phyloP scores from a whole-genome alignment of 2,329 filamentous ascomycete genomes.

The Pyrenophora graminea region DNA sequence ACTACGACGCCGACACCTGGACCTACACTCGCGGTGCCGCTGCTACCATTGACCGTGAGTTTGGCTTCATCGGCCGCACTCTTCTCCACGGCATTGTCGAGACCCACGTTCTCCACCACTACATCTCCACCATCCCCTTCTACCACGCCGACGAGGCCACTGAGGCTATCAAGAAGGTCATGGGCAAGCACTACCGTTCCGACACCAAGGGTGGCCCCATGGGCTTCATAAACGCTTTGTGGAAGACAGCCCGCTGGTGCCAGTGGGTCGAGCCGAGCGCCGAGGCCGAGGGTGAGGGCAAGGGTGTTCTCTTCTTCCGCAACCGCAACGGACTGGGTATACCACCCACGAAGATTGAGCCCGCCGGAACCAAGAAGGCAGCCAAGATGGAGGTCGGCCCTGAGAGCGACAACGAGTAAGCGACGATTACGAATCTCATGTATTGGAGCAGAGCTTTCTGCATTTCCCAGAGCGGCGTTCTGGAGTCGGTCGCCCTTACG shows the following conservation, averaged over 20 bases:
- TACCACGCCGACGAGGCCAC: slow-evolving; percentile 94
- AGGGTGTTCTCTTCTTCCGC: slow-evolving; percentile 90
- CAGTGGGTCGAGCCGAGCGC: slow-evolving; percentile 96
- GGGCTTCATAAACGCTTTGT: slow-evolving; percentile 86
- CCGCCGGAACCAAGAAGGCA: slow-evolving; percentile 31
- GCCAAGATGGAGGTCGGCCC: slow-evolving; percentile 44
- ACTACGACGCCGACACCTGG: slow-evolving; percentile 87
- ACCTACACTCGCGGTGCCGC: slow-evolving; percentile 92
- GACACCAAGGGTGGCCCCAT: slow-evolving; percentile 73
- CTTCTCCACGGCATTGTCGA: slow-evolving; percentile 96
- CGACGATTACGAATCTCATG: slow-evolving; percentile 20
- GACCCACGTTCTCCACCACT: slow-evolving; percentile 98
- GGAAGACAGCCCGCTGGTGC: slow-evolving; percentile 80
- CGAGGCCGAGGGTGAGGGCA: slow-evolving; percentile 76
- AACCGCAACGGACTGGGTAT: slow-evolving; percentile 88
- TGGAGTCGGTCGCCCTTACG: slow-evolving; percentile 11
- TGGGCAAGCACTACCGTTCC: slow-evolving; percentile 92
- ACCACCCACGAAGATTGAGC: slow-evolving; percentile 35
- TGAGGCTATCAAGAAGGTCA: slow-evolving; percentile 90
- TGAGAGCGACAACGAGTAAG: slow-evolving; percentile 39
- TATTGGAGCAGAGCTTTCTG: slow-evolving; percentile 24
- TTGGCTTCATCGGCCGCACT: slow-evolving; percentile 90
- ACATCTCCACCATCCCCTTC: slow-evolving; percentile 93
- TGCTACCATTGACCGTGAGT: slow-evolving; percentile 95
- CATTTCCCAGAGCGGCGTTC: slow-evolving; percentile 25